phyloP scores from a whole-genome alignment of 805 yeast species.

The Peterozyma toletana region DNA sequence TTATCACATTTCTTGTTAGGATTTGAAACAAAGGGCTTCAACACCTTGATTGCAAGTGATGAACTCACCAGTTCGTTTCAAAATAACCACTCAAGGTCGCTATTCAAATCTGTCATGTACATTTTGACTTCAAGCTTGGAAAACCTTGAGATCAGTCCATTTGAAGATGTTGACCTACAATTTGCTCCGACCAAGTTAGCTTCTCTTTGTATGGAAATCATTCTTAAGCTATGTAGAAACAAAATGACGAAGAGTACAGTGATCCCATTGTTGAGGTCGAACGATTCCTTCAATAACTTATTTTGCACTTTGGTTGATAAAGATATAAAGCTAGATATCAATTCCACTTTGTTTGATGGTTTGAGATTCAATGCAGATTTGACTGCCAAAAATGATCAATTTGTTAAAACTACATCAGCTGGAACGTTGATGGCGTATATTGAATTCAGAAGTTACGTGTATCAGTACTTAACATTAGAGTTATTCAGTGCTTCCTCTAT shows the following conservation, averaged over 20 bases:
- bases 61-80: slow-evolving; percentile 13
- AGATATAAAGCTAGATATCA: slow-evolving; percentile 47
- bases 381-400: slow-evolving; percentile 23
- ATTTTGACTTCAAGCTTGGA: slow-evolving; percentile 41
- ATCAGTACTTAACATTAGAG: slow-evolving; percentile 66
- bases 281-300: slow-evolving; percentile 27
- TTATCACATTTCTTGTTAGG: slow-evolving; percentile 78
- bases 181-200: slow-evolving; percentile 53
- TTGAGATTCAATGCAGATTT: slow-evolving; percentile 35
- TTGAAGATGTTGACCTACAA: slow-evolving; percentile 25
- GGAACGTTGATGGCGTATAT: slow-evolving; percentile 57
- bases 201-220: slow-evolving; percentile 49
- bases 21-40: slow-evolving; percentile 38
- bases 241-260: slow-evolving; percentile 44
- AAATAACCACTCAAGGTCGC: slow-evolving; percentile 42
- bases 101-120: slow-evolving; percentile 46
- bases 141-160: slow-evolving; percentile 24
- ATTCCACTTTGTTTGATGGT: slow-evolving; percentile 47
- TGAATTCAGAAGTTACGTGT: slow-evolving; percentile 48
- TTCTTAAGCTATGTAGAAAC: slow-evolving; percentile 55
- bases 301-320: slow-evolving; percentile 42
- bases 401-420: slow-evolving; percentile 28
- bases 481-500: slow-evolving; percentile 45
- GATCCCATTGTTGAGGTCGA: slow-evolving; percentile 44
- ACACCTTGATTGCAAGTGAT: neutral